A percentile compares a stretch with the other conserved stretches of the same genome.
Evolutionary conservation across 805 yeast genomes (phyloP).

Genomic region (Candida rishiriensis): DNA sequence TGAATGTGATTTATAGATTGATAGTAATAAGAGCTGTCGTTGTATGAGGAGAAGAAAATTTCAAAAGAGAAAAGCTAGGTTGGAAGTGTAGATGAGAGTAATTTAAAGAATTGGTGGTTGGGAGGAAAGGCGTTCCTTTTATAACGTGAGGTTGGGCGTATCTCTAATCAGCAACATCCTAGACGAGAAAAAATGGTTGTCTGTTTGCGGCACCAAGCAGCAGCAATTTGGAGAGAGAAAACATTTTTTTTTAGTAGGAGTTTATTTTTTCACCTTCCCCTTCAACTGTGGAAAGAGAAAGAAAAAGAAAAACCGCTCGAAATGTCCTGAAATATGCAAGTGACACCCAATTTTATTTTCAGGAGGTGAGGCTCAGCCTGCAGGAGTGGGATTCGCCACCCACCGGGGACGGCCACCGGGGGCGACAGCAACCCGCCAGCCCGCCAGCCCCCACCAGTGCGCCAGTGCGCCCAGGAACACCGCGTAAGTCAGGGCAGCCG

Average conservation of each 20-base stretch:
- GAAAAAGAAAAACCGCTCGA: background rate
- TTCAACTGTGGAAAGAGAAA: no score
- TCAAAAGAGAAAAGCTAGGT: background rate
- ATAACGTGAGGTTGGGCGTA: background rate
- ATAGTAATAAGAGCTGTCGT: background rate
- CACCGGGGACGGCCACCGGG: no score
- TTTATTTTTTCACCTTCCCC: no score
- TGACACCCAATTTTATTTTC: no score
- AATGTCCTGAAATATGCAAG: no score
- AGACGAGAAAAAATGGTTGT: background rate
- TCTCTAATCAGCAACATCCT: background rate
- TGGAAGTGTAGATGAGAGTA: background rate
- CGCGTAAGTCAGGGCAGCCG: no score
- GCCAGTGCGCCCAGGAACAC: no score
- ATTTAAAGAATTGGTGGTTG: background rate
- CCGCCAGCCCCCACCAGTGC: no score
- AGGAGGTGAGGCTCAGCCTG: no score
- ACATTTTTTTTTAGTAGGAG: background rate
- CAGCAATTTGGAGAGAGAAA: background rate
- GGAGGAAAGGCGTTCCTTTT: background rate
- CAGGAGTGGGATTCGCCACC: no score
- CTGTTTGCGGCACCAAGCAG: background rate
- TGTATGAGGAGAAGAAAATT: background rate
- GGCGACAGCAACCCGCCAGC: no score
- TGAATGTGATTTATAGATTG: background rate